Evolutionary conservation across 176 grass and related monocot species (phyloP), one percentile per base, ranked within the genome.

Genomic region (Juncus inflexus): DNA sequence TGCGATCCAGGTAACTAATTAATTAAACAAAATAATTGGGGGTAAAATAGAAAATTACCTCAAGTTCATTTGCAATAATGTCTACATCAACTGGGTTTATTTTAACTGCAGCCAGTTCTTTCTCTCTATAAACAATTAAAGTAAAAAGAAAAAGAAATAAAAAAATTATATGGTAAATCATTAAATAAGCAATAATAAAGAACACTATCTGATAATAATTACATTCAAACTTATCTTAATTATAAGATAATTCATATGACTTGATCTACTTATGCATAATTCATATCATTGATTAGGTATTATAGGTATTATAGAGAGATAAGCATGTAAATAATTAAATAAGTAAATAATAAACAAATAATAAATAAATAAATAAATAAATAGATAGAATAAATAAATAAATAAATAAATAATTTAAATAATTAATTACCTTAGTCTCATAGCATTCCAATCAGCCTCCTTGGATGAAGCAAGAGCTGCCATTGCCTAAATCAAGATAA

Each of bases 401-500:
- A 28, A 28, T 28, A 28, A 28, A 28, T 28, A 28, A 28, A 28
- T 28, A 28, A 28, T 28, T 28, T 28, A 28, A 28, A 28, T 28
- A 28, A 28, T 28, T 47, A 5, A 9, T 5, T 47, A 99, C 94
- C 94, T 87, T 40, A 92, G 7, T 69, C 80, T 89, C 88, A 90
- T 89, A 3, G 88, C 88, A 59, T 99, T 79, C 85, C 70, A 86
- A 53, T 99, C 94, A 12, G 88, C 88, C 51, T 89, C 94, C 57
- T 99, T 89, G 16, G 88, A 89, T 69, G 94, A 92, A 69, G 94
- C 85, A 80, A 99, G 94, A 80, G 88, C 86, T 69, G 94, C 88
- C 94, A 99, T 99, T 51, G 94, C 94, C 94, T 99, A 79, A 59
- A 79, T 10, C 66, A 57, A 15, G 19, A 63, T 42, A 41, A 42